Conservation (phyloP, 371 early-diverging fungal genomes). For the Circinella umbellata region DNA sequence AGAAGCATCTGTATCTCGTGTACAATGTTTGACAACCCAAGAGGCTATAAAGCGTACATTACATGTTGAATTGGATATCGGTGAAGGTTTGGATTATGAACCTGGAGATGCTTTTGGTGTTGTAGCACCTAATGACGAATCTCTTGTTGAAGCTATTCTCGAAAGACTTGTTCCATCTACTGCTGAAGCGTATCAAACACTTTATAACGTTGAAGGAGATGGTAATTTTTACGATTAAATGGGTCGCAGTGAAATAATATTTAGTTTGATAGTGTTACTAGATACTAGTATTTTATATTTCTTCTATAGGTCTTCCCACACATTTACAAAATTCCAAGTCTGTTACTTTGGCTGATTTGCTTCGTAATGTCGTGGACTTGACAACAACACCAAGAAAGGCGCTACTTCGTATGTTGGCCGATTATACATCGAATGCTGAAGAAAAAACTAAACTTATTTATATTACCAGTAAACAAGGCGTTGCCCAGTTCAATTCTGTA, state of each 20-base stretch:
- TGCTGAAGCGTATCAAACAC: slow-evolving; percentile 35
- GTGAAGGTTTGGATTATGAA: slow-evolving; percentile 57
- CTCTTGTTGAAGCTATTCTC: slow-evolving; percentile 60
- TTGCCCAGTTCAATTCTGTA: slow-evolving; percentile 65
- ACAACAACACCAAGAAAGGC: slow-evolving; percentile 78
- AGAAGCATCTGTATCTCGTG: slow-evolving; percentile 50
- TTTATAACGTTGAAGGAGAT: slow-evolving; percentile 43
- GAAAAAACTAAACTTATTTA: slow-evolving; percentile 79
- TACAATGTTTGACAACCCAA: slow-evolving; percentile 55
- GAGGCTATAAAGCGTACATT: slow-evolving; percentile 80
- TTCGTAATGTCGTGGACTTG: slow-evolving; percentile 77
- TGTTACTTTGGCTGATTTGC: slow-evolving; percentile 61
- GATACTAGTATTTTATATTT: no score
- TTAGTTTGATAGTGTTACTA: no score
- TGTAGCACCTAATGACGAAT: slow-evolving; percentile 75
- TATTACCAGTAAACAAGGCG: slow-evolving; percentile 80
- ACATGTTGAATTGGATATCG: slow-evolving; percentile 69
- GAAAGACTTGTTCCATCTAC: slow-evolving; percentile 40
- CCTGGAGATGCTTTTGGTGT: slow-evolving; percentile 93
- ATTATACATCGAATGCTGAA: slow-evolving; percentile 62
- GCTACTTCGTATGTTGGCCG: slow-evolving; percentile 81
- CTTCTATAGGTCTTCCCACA: slow-evolving; percentile 53
- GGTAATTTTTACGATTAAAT: slow-evolving; percentile 25
- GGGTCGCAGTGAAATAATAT: not conserved
- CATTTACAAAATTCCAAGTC: slow-evolving; percentile 60